phyloP scores from a whole-genome alignment of 495 filamentous ascomycete genomes.

The Arthonia radiata region DNA sequence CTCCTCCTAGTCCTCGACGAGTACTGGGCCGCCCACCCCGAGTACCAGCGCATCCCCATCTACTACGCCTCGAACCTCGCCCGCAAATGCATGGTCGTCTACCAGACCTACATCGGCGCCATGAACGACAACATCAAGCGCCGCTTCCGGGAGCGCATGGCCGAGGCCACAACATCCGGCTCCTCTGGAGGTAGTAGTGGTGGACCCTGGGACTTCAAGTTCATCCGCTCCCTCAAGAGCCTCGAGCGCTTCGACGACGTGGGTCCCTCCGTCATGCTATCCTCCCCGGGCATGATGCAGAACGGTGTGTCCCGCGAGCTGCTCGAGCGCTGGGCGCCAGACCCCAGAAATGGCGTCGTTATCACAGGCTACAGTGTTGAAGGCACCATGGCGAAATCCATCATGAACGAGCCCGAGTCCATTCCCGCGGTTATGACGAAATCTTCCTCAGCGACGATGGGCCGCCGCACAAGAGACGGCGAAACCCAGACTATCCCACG shows the following conservation, averaged over 20 bases:
- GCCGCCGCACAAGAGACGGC: constrained; percentile 34
- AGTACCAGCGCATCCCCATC: constrained; percentile 74
- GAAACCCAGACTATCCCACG: constrained; percentile 79
- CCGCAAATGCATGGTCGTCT: constrained; percentile 92
- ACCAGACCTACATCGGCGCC: constrained; percentile 85
- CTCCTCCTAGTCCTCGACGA: constrained; percentile 85
- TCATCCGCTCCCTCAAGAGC: constrained; percentile 68
- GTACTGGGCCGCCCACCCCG: constrained; percentile 72
- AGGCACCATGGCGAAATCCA: constrained; percentile 89
- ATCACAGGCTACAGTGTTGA: constrained; percentile 97
- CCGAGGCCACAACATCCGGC: constrained; percentile 47
- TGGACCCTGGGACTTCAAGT: constrained; percentile 92
- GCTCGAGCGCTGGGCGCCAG: constrained; percentile 85
- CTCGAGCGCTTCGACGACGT: constrained; percentile 92
- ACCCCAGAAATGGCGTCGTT: constrained; percentile 81
- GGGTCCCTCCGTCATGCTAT: constrained; percentile 88
- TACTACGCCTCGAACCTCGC: constrained; percentile 92
- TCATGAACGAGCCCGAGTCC: constrained; percentile 76
- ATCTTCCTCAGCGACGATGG: constrained; percentile 22
- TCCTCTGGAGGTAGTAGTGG: constrained; percentile 38
- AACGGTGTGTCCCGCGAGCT: constrained; percentile 81
- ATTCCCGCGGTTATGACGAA: constrained; percentile 77
- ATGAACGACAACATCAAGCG: constrained; percentile 99
- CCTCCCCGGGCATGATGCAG: constrained; percentile 91
- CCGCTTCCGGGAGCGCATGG: constrained; percentile 63